Conservation (phyloP, 352 stramenopile species). For the Aphanomyces astaci region DNA sequence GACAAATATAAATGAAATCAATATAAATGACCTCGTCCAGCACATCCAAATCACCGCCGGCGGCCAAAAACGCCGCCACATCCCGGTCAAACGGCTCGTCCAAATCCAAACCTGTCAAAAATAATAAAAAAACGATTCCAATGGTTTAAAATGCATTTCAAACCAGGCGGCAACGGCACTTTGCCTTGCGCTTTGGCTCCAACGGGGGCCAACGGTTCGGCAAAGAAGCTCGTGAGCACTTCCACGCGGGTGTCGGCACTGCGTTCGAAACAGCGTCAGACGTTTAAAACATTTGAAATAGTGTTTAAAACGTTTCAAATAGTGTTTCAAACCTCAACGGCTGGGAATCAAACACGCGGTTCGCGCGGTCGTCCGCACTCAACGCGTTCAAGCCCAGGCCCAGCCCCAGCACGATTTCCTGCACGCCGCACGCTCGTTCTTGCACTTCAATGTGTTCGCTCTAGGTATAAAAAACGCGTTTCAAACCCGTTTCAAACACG, state of each 20-base stretch:
- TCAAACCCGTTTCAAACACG: too few relatives aligned
- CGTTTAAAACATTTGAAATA: too few relatives aligned
- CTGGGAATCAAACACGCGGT: constrained; percentile 55
- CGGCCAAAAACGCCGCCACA: constrained; percentile 65
- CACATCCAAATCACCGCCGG: constrained; percentile 50
- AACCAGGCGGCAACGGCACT: constrained; percentile 79
- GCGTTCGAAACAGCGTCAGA: constrained; percentile 17
- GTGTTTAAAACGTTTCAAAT: neutral
- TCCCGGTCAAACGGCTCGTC: constrained; percentile 45
- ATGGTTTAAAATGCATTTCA: neutral
- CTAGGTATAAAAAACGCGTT: too few relatives aligned
- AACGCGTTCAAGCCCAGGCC: constrained; percentile 51
- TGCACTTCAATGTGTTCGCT: constrained; percentile 92
- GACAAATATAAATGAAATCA: too few relatives aligned
- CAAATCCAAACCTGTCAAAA: constrained; percentile 41
- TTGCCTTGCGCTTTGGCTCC: constrained; percentile 87
- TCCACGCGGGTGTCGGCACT: constrained; percentile 40
- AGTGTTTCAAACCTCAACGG: neutral
- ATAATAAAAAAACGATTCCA: neutral
- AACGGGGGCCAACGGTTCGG: constrained; percentile 79
- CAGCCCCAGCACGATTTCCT: constrained; percentile 58
- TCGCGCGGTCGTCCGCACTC: constrained; percentile 49
- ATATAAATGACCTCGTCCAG: constrained; percentile 15
- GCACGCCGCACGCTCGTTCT: constrained; percentile 87
- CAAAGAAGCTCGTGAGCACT: constrained; percentile 68